These are phyloP conservation scores for Didymella keratinophila DNA, from an alignment of 2,329 filamentous ascomycete species.

Conservation along the genomic window DNA sequence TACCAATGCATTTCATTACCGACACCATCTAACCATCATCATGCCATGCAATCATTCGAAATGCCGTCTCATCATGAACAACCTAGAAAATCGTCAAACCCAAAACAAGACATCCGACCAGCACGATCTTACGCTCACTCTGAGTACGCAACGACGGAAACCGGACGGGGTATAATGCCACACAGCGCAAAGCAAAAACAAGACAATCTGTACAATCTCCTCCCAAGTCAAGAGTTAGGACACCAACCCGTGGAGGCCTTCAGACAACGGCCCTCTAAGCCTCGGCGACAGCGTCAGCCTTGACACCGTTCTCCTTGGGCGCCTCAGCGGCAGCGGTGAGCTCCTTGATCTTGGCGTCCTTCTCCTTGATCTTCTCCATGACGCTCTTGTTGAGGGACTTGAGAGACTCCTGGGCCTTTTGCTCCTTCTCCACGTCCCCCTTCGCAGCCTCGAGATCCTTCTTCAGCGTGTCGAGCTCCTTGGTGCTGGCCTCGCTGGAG, in stretches of 20 bases:
- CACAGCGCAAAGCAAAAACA: slow-evolving; percentile 18
- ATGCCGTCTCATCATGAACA: slow-evolving; percentile 17
- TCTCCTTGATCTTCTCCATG: slow-evolving; percentile 30
- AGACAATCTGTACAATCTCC: slow-evolving; percentile 18
- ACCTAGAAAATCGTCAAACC: slow-evolving; percentile 3
- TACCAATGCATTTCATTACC: slow-evolving; percentile 13
- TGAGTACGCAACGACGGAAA: slow-evolving; percentile 20
- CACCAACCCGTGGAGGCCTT: not conserved
- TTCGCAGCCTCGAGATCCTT: slow-evolving; percentile 32
- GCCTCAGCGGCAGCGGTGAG: slow-evolving; percentile 15
- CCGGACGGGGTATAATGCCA: slow-evolving; percentile 26
- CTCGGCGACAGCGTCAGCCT: slow-evolving; percentile 14
- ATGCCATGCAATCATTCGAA: not conserved
- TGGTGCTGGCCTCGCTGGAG: slow-evolving; percentile 26
- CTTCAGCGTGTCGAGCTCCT: slow-evolving; percentile 27
- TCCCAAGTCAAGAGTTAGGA: not conserved
- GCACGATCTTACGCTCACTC: slow-evolving; percentile 24
- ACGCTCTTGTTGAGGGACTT: slow-evolving; percentile 26
- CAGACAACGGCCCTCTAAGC: slow-evolving; percentile 5
- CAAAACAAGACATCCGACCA: slow-evolving; percentile 20
- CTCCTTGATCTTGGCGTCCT: slow-evolving; percentile 28
- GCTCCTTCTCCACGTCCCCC: slow-evolving; percentile 29
- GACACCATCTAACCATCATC: slow-evolving; percentile 9
- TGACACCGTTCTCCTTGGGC: slow-evolving; percentile 20
- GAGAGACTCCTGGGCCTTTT: slow-evolving; percentile 28